A percentile compares a stretch with the other conserved stretches of the same genome.
These are phyloP conservation scores for Acacia concinna DNA, from an alignment of 331 rosid species.

Conservation along the genomic window DNA sequence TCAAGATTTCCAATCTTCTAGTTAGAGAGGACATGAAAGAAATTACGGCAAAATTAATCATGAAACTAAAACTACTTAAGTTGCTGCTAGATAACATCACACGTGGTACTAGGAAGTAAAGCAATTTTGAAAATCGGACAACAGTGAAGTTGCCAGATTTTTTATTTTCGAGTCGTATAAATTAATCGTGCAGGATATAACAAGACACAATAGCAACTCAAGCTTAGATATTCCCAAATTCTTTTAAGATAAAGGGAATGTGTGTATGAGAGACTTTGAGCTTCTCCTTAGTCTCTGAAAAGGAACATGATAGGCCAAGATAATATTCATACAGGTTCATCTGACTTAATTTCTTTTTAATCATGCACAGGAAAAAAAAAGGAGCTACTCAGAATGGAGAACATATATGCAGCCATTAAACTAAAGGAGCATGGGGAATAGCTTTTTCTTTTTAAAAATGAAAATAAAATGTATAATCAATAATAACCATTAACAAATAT, in stretches of 20 bases:
- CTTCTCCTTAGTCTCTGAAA: not conserved
- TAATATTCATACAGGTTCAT: not conserved
- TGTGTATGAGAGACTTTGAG: not conserved
- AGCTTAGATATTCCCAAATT: conserved; percentile 1
- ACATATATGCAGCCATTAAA: not conserved
- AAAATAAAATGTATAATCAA: not conserved
- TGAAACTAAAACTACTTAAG: too few relatives aligned
- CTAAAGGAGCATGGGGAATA: not conserved
- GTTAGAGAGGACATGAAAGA: not conserved
- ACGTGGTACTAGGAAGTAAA: not conserved
- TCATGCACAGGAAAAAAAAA: not conserved
- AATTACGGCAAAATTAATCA: not conserved
- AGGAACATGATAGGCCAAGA: not conserved
- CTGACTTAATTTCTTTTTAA: not conserved
- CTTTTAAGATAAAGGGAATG: not conserved
- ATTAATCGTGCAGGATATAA: not conserved
- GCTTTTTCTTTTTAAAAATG: not conserved
- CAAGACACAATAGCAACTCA: not conserved
- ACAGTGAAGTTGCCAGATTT: not conserved
- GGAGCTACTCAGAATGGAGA: not conserved
- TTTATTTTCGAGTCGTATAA: not conserved
- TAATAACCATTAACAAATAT: not conserved
- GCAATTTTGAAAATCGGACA: not conserved
- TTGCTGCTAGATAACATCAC: not conserved
- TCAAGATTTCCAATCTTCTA: not conserved